Evolutionary conservation across 768 basidiomycete genomes (phyloP).

Genomic region (Strobilomyces dryophilus): DNA sequence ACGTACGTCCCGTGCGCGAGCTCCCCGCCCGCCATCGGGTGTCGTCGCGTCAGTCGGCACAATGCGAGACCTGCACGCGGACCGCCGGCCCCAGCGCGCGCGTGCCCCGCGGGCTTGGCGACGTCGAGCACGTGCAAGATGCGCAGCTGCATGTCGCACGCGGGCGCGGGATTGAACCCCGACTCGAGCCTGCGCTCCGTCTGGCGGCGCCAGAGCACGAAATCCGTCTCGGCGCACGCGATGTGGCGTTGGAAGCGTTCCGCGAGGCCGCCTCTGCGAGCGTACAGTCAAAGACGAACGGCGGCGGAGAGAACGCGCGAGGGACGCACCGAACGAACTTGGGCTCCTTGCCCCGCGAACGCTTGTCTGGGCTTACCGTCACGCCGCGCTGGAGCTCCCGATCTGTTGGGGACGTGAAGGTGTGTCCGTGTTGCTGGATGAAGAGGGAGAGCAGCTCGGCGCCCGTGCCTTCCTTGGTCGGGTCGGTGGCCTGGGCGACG

Average conservation of each 20-base stretch:
- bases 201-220: constrained; percentile 52
- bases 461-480: constrained; percentile 45
- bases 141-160: constrained; percentile 41
- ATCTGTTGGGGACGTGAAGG: constrained; percentile 33
- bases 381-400: constrained; percentile 46
- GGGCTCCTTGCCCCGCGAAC: constrained; percentile 36
- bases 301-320: not conserved
- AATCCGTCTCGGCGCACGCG: constrained; percentile 41
- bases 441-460: constrained; percentile 53
- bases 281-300: not conserved
- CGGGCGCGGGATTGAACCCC: constrained; percentile 18
- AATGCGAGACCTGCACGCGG: constrained; percentile 39
- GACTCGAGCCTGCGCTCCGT: constrained; percentile 35
- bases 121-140: constrained; percentile 41
- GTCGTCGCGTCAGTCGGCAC: constrained; percentile 33
- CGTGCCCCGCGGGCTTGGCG: constrained; percentile 25
- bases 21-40: constrained; percentile 15
- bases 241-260: constrained; percentile 44
- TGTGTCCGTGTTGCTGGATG: constrained; percentile 42
- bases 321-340: constrained; percentile 46
- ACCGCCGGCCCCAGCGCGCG: constrained; percentile 18
- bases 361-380: constrained; percentile 57
- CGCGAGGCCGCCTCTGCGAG: constrained; percentile 53
- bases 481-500: constrained; percentile 50
- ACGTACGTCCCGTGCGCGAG: constrained; percentile 27